phyloP scores from a whole-genome alignment of 352 stramenopile genomes.

The Globisporangium uncinulatum region DNA sequence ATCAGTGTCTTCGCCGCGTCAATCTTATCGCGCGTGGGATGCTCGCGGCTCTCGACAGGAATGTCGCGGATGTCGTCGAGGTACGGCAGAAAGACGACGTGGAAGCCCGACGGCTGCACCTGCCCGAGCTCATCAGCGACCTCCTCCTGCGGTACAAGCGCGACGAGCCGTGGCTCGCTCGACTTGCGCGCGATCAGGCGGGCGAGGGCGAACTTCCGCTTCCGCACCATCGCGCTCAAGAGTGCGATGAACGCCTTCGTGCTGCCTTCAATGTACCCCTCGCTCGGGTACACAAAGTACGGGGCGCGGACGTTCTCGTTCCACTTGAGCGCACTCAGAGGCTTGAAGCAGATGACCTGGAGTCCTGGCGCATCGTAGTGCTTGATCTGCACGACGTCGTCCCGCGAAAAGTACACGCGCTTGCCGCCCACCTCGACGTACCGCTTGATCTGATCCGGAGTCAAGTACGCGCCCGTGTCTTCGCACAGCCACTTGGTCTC shows the following conservation, averaged over 20 bases:
- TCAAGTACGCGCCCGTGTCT: constrained; percentile 69
- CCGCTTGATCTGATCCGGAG: constrained; percentile 67
- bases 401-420: constrained; percentile 74
- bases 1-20: constrained; percentile 65
- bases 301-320: constrained; percentile 65
- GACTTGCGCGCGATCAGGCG: constrained; percentile 67
- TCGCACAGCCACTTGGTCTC: constrained; percentile 86
- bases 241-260: constrained; percentile 63
- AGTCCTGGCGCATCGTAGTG: constrained; percentile 67
- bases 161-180: constrained; percentile 72
- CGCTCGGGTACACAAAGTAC: constrained; percentile 81
- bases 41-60: constrained; percentile 28
- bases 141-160: constrained; percentile 74
- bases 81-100: constrained; percentile 75
- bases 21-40: constrained; percentile 45
- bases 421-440: constrained; percentile 73
- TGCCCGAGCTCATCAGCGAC: constrained; percentile 70
- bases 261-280: constrained; percentile 76
- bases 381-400: constrained; percentile 79
- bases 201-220: constrained; percentile 60
- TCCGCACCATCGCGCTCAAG: constrained; percentile 56
- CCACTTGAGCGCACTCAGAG: constrained; percentile 44
- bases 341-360: constrained; percentile 81
- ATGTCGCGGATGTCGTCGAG: constrained; percentile 79
- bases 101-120: constrained; percentile 71